phyloP scores from a whole-genome alignment of 306 rosid species.

The Lathyrus tuberosus region DNA sequence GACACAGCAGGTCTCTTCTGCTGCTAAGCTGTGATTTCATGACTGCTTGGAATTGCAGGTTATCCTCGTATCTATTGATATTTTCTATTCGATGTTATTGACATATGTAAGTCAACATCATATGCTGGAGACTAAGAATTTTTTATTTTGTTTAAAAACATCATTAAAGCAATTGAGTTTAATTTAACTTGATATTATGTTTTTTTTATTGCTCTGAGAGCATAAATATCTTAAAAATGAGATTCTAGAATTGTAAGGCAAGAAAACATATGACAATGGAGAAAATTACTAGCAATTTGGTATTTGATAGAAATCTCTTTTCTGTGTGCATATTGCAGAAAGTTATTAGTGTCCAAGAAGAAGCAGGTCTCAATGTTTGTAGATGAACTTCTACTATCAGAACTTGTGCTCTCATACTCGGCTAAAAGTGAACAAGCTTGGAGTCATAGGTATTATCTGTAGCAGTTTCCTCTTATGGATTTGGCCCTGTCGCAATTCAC shows the following conservation, averaged over 20 bases:
- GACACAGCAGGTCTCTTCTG: slow-evolving; percentile 69
- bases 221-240: slow-evolving; percentile 20
- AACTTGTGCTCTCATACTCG: slow-evolving; percentile 79
- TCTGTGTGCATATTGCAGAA: slow-evolving; percentile 55
- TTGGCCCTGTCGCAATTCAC: slow-evolving; percentile 27
- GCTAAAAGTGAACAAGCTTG: slow-evolving; percentile 92
- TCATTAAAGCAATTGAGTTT: neutral
- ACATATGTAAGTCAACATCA: slow-evolving; percentile 8
- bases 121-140: slow-evolving; percentile 1
- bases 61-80: slow-evolving; percentile 26
- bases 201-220: slow-evolving; percentile 7
- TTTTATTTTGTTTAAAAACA: slow-evolving; percentile 6
- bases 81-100: slow-evolving; percentile 11
- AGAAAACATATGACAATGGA: slow-evolving; percentile 7
- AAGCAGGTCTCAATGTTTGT: slow-evolving; percentile 41
- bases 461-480: slow-evolving; percentile 23
- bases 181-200: neutral
- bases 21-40: slow-evolving; percentile 81
- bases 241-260: slow-evolving; percentile 13
- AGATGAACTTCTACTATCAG: slow-evolving; percentile 74
- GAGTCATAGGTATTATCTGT: slow-evolving; percentile 83
- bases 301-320: slow-evolving; percentile 26
- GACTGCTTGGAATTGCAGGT: slow-evolving; percentile 96
- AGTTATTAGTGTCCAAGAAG: slow-evolving; percentile 56
- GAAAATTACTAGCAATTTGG: slow-evolving; percentile 3